These are phyloP conservation scores for Epichloe scottii DNA, from an alignment of 2,329 filamentous ascomycete species.

Conservation along the genomic window DNA sequence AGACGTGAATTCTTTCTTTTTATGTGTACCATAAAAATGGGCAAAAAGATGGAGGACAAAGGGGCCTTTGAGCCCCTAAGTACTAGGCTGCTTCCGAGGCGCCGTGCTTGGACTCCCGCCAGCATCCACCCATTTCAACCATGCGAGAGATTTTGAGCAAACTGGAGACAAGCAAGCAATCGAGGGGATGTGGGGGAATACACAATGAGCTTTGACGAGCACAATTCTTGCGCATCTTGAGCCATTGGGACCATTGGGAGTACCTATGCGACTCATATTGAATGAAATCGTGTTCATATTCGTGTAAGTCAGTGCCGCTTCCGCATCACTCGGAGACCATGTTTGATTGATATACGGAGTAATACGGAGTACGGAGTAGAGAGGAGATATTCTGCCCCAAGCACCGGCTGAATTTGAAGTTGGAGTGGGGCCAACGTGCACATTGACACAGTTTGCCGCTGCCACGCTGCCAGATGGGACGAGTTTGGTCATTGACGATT, in stretches of 20 bases:
- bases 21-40: neutral
- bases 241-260: neutral
- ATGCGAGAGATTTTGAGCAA: neutral
- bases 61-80: neutral
- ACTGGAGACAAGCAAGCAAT: neutral
- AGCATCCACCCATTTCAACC: constrained; percentile 9
- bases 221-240: neutral
- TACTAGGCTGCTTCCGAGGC: constrained; percentile 14
- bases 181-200: neutral
- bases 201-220: constrained; percentile 2
- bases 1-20: neutral
- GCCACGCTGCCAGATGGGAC: constrained; percentile 4
- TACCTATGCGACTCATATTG: neutral
- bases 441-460: neutral
- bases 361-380: no score
- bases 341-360: neutral
- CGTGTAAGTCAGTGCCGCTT: neutral
- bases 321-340: neutral
- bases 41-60: neutral
- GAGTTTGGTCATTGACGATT: constrained; percentile 1
- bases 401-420: neutral
- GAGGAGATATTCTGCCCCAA: neutral
- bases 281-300: neutral
- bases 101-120: constrained; percentile 12
- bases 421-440: neutral